A percentile compares a stretch with the other conserved stretches of the same genome.
These are phyloP conservation scores for Crithidia fasciculata DNA, from an alignment of 208 protist genomes.

Conservation along the genomic window DNA sequence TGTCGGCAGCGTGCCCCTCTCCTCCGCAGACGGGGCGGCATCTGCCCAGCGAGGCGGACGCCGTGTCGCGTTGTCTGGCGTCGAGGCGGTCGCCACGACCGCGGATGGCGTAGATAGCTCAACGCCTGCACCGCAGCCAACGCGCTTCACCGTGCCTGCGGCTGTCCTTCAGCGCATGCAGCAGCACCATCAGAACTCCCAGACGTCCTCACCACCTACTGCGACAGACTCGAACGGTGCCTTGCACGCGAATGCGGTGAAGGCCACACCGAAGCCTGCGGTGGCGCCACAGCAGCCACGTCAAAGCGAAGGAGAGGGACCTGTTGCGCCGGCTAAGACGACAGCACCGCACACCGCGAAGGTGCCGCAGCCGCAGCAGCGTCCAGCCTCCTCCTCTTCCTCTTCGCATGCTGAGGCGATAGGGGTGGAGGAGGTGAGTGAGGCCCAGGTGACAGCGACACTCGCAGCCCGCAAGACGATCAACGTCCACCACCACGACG, in stretches of 20 bases:
- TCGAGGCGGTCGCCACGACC: constrained; percentile 14
- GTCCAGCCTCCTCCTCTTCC: no score
- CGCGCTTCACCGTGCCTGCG: constrained; percentile 33
- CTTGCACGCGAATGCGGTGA: no score
- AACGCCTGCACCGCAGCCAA: background rate
- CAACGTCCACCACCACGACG: background rate
- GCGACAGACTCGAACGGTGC: no score
- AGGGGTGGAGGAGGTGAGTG: constrained; percentile 16
- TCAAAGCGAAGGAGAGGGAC: no score
- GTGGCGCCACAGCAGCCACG: background rate
- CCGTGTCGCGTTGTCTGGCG: constrained; percentile 16
- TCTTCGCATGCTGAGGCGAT: background rate
- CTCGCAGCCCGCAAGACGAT: constrained; percentile 20
- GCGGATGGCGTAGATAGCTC: background rate
- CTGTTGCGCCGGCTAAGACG: no score
- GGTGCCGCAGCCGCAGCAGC: background rate
- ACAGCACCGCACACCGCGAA: no score
- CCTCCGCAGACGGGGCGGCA: background rate
- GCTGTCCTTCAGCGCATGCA: constrained; percentile 45
- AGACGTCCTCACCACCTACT: background rate
- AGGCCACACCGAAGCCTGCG: no score
- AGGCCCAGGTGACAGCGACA: constrained; percentile 20
- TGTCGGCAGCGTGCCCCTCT: constrained; percentile 22
- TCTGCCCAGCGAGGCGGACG: constrained; percentile 2
- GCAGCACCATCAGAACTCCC: constrained; percentile 9